Conservation (phyloP, 495 filamentous ascomycete species). For the Extremus antarcticus region DNA sequence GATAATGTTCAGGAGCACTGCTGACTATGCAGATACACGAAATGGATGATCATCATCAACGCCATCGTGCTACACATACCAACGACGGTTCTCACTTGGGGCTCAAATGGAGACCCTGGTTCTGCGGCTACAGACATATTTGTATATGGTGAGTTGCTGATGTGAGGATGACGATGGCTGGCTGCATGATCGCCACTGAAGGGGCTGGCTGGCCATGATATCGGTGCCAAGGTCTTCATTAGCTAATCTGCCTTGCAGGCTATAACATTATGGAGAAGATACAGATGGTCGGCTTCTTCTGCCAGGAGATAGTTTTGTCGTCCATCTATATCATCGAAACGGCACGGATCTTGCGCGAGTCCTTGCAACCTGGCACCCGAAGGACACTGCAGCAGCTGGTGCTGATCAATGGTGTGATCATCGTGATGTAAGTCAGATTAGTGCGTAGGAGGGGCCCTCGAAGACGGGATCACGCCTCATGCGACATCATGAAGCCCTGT, state of each 20-base stretch:
- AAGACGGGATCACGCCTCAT: too few species aligned
- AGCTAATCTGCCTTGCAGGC: too few species aligned
- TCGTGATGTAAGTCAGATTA: too few species aligned
- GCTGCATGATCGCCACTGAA: too few species aligned
- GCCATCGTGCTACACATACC: constrained; percentile 40
- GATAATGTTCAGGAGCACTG: too few species aligned
- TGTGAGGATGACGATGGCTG: too few species aligned
- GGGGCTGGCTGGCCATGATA: too few species aligned
- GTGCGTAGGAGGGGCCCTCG: too few species aligned
- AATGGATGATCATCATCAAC: constrained; percentile 1
- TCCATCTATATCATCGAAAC: constrained; percentile 48
- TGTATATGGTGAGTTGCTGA: too few species aligned
- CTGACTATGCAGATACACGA: too few species aligned
- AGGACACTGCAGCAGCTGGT: constrained; percentile 45
- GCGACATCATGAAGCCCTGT: too few species aligned
- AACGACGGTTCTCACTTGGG: constrained; percentile 41
- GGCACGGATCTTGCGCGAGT: constrained; percentile 38
- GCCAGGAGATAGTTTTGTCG: constrained; percentile 49
- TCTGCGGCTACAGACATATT: constrained; percentile 27
- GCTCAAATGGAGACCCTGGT: constrained; percentile 30
- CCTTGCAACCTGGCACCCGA: constrained; percentile 34
- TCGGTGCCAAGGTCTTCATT: not conserved
- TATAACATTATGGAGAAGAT: constrained; percentile 48
- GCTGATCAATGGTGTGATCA: constrained; percentile 43
- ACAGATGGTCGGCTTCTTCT: constrained; percentile 44